Percentiles rank a stretch among this genome's conserved stretches.
phyloP scores from a whole-genome alignment of 192 early-diverging fungal species.

The Fimicolochytrium jonesii region DNA sequence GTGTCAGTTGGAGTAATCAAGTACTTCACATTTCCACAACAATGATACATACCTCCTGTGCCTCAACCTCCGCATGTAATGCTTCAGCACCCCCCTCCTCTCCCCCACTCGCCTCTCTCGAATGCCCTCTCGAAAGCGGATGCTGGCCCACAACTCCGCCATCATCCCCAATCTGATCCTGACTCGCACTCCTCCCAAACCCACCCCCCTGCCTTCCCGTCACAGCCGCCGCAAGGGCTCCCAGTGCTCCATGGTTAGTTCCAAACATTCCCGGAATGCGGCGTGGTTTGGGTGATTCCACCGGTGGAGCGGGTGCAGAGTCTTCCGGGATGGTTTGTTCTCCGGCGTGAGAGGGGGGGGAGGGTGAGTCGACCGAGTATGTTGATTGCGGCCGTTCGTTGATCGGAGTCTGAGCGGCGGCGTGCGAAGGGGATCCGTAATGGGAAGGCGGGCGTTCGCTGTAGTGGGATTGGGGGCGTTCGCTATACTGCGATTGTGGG shows the following conservation, averaged over 20 bases:
- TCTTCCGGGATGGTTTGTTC: constrained; percentile 3
- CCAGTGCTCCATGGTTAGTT: constrained; percentile 39
- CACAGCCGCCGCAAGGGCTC: constrained; percentile 40
- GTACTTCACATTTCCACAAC: no score
- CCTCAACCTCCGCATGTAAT: no score
- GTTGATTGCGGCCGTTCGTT: constrained; percentile 3
- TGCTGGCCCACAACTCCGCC: no score
- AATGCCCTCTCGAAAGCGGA: no score
- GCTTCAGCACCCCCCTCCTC: no score
- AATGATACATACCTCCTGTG: no score
- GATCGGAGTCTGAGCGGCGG: not conserved
- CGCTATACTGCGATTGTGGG: not conserved
- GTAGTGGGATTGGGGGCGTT: no score
- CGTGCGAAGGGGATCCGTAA: not conserved
- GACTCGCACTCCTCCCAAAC: not conserved
- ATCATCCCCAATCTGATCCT: no score
- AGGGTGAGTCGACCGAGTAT: not conserved
- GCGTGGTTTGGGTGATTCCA: constrained; percentile 25
- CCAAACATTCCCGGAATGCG: constrained; percentile 39
- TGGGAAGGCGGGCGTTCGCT: no score
- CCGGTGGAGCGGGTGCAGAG: no score
- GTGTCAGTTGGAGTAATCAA: no score
- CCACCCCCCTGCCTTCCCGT: not conserved
- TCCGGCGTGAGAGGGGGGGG: not conserved
- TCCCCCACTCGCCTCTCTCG: no score